These are phyloP conservation scores for Amphirosellinia nigrospora DNA, from an alignment of 495 filamentous ascomycete species.

Conservation along the genomic window DNA sequence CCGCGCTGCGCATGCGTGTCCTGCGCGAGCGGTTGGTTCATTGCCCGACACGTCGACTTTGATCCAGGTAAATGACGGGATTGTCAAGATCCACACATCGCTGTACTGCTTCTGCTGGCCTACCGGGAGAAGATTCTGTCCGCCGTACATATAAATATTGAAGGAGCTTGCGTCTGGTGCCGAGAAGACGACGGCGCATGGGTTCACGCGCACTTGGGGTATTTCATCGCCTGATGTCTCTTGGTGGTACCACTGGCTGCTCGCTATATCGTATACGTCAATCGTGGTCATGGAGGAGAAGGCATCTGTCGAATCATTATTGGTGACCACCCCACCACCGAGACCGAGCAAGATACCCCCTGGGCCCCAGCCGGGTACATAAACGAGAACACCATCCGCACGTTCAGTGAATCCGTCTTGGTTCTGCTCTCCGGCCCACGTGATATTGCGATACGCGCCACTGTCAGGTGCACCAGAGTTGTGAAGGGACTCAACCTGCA, in stretches of 20 bases:
- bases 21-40: constrained; percentile 67
- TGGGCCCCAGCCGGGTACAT: constrained; percentile 74
- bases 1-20: constrained; percentile 71
- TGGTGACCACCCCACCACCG: constrained; percentile 59
- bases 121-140: constrained; percentile 64
- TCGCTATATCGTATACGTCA: constrained; percentile 78
- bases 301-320: constrained; percentile 55
- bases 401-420: constrained; percentile 68
- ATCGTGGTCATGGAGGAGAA: constrained; percentile 72
- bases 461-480: constrained; percentile 56
- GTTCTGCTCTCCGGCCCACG: constrained; percentile 69
- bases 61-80: constrained; percentile 78
- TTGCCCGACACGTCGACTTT: constrained; percentile 59
- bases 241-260: constrained; percentile 80
- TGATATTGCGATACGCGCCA: constrained; percentile 73
- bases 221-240: constrained; percentile 62
- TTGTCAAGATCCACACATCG: constrained; percentile 80
- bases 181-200: constrained; percentile 72
- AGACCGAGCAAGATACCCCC: constrained; percentile 73
- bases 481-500: constrained; percentile 58
- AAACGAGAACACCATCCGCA: constrained; percentile 72
- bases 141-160: constrained; percentile 78
- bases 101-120: constrained; percentile 63
- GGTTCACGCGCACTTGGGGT: constrained; percentile 72
- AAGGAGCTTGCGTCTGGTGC: constrained; percentile 74